These are phyloP conservation scores for Ceratocystis harringtonii DNA, from an alignment of 2,329 filamentous ascomycete species.

Conservation along the genomic window DNA sequence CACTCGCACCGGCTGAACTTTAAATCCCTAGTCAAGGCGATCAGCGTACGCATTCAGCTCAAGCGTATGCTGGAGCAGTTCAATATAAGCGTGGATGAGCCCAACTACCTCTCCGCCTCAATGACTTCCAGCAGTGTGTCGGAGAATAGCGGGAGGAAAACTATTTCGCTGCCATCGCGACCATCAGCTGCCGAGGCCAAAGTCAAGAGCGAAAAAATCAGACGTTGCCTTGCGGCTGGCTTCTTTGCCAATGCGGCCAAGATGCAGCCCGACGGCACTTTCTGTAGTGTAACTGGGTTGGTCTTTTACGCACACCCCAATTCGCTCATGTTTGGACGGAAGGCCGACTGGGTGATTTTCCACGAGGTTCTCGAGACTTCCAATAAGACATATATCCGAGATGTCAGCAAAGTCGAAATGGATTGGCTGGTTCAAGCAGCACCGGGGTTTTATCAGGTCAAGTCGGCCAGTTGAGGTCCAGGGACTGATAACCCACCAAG, in stretches of 20 bases:
- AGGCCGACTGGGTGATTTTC: conserved; percentile 93
- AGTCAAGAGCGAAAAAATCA: conserved; percentile 51
- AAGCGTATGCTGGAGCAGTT: conserved; percentile 78
- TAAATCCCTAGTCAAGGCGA: conserved; percentile 65
- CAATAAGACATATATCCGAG: conserved; percentile 76
- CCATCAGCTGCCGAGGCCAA: conserved; percentile 21
- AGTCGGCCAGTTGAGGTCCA: conserved; percentile 14
- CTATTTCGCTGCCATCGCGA: neutral
- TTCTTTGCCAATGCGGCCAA: conserved; percentile 88
- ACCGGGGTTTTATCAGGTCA: conserved; percentile 60
- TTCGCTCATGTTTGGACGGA: conserved; percentile 89
- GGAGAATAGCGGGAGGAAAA: neutral
- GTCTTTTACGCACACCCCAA: conserved; percentile 78
- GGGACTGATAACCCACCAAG: neutral
- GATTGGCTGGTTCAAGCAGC: conserved; percentile 84
- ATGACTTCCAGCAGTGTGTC: conserved; percentile 19
- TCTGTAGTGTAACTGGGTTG: conserved; percentile 69
- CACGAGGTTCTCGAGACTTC: conserved; percentile 84
- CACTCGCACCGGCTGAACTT: conserved; percentile 76
- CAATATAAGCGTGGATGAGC: conserved; percentile 54
- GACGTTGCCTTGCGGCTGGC: conserved; percentile 71
- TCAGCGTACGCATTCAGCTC: conserved; percentile 75
- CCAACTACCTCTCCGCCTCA: conserved; percentile 24
- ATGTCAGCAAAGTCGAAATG: conserved; percentile 88
- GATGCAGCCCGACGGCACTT: conserved; percentile 88